phyloP scores from a whole-genome alignment of 352 stramenopile genomes.

The Globisporangium perplexum region DNA sequence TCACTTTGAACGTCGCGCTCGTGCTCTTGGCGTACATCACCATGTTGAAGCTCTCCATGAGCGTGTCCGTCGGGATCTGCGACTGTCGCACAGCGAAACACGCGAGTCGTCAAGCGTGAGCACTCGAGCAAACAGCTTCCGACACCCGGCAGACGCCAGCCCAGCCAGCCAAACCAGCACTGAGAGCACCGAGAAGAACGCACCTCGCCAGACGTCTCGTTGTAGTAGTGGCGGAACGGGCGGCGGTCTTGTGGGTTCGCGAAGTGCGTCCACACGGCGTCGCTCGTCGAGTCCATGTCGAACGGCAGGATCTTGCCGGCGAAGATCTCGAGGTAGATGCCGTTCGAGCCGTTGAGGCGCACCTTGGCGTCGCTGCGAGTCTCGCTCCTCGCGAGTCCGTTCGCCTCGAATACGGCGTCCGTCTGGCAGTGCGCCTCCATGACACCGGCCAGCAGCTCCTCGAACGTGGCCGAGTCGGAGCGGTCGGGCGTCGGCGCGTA shows the following conservation, averaged over 20 bases:
- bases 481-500: background rate
- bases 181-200: too few relatives aligned
- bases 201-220: too few relatives aligned
- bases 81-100: too few relatives aligned
- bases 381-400: constrained; percentile 26
- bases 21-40: constrained; percentile 40
- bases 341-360: constrained; percentile 22
- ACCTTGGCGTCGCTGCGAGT: constrained; percentile 26
- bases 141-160: too few relatives aligned
- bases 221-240: constrained; percentile 28
- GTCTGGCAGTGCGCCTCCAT: constrained; percentile 22
- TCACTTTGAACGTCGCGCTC: constrained; percentile 34
- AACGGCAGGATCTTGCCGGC: constrained; percentile 46
- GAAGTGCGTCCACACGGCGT: constrained; percentile 39
- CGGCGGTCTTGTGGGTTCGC: constrained; percentile 24
- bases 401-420: constrained; percentile 23
- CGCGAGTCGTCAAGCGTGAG: background rate
- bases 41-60: constrained; percentile 51
- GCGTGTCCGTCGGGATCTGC: constrained; percentile 20
- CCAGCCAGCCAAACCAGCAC: too few relatives aligned
- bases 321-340: constrained; percentile 36
- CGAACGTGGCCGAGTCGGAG: constrained; percentile 12
- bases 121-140: background rate
- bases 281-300: constrained; percentile 27
- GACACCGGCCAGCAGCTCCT: constrained; percentile 17